Evolutionary conservation across 345 rosid species (phyloP), one percentile per base, ranked within the genome.

Genomic region (Mercurialis annua): DNA sequence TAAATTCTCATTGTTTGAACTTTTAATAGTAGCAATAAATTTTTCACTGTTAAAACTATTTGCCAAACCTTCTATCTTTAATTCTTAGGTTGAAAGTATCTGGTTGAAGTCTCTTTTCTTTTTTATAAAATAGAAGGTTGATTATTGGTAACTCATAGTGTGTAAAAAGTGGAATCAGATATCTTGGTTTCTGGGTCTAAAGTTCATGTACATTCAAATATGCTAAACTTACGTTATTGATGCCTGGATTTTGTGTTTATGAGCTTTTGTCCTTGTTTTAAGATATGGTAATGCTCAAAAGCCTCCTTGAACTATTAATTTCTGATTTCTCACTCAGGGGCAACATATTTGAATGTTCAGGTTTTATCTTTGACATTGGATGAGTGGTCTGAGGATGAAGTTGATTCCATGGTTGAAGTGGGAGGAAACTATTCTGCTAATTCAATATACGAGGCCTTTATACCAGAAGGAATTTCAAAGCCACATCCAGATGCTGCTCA

Each of bases 361-460:
- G 97, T 92, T 76, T 81, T 95, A 66, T 95, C 99, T 10, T 93
- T 95, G 75, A 83, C 97, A 48, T 69, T 95, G 79, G 99, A 95
- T 86, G 99, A 95, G 2, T 95, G 99, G 98, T 81, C 96, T 52
- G 88, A 87, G 59, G 98, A 85, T 51, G 93, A 95, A 79, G 78
- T 92, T 64, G 97, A 95, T 59, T 72, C 95, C 61, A 86, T 95
- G 97, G 72, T 84, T 67, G 98, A 91, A 85, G 92, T 94, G 42
- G 99, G 98, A 61, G 99, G 99, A 62, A 94, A 94, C 66, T 75
- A 88, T 38, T 73, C 97, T 66, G 98, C 95, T 3, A 95, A 95
- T 84, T 67, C 95, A 55, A 90, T 92, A 49, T 92, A 92, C 46
- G 98, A 95, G 83, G 95, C 97, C 8, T 81, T 78, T 81, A 65